phyloP scores from a whole-genome alignment of 805 yeast species.

The Zygotorulaspora sp. region DNA sequence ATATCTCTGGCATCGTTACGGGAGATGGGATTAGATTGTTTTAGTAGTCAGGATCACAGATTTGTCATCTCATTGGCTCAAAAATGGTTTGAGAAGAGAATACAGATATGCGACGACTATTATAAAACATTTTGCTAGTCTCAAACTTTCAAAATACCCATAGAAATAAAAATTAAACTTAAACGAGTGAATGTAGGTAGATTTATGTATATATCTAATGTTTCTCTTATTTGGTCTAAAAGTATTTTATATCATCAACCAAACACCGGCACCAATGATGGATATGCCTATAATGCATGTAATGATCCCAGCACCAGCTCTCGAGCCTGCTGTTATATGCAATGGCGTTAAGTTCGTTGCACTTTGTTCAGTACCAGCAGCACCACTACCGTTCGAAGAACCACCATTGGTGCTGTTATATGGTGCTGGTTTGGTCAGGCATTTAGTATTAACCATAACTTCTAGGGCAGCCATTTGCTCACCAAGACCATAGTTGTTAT shows the following conservation, averaged over 20 bases:
- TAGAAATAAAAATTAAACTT: too few relatives aligned
- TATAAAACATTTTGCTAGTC: slow-evolving; percentile 9
- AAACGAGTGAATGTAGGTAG: too few relatives aligned
- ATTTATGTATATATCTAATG: too few relatives aligned
- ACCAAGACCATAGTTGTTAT: slow-evolving; percentile 75
- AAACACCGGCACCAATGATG: slow-evolving; percentile 41
- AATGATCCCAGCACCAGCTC: slow-evolving; percentile 66
- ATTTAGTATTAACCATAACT: slow-evolving; percentile 42
- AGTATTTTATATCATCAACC: slow-evolving; percentile 38
- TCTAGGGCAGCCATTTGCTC: slow-evolving; percentile 89
- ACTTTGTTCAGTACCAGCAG: slow-evolving; percentile 55
- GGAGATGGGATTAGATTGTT: slow-evolving; percentile 31
- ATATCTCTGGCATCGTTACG: slow-evolving; percentile 22
- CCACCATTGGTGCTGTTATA: slow-evolving; percentile 64
- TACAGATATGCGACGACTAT: slow-evolving; percentile 11
- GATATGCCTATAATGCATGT: slow-evolving; percentile 52
- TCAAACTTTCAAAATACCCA: not conserved
- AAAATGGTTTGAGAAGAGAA: slow-evolving; percentile 23
- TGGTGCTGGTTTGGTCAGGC: slow-evolving; percentile 47
- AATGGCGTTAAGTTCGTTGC: slow-evolving; percentile 40
- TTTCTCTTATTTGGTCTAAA: too few relatives aligned
- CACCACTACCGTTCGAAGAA: slow-evolving; percentile 58
- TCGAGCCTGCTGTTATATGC: slow-evolving; percentile 43
- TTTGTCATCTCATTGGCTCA: slow-evolving; percentile 22
- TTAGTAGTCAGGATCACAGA: slow-evolving; percentile 30